Evolutionary conservation across 1,139 yeast species (phyloP).

Genomic region (Yamadazyma mexicana): DNA sequence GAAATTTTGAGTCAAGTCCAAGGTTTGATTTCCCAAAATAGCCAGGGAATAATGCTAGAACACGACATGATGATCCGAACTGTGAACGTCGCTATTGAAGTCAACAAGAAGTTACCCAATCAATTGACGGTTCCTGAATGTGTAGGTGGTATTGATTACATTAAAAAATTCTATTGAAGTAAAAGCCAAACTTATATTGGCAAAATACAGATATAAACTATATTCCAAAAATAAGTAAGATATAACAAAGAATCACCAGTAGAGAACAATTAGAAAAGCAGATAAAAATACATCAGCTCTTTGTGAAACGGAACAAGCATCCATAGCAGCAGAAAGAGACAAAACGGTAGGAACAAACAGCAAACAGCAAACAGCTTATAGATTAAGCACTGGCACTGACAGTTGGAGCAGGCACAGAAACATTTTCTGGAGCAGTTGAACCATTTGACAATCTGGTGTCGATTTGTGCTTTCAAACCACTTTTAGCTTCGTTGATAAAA

Average conservation of each 20-base stretch:
- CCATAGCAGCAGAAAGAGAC: too few relatives aligned
- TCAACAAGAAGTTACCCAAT: constrained; percentile 42
- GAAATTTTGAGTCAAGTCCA: constrained; percentile 57
- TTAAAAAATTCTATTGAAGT: constrained; percentile 26
- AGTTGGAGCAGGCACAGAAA: constrained; percentile 19
- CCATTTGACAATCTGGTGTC: constrained; percentile 10
- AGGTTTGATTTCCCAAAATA: constrained; percentile 42
- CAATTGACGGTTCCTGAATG: constrained; percentile 86
- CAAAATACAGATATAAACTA: background rate
- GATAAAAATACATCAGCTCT: background rate
- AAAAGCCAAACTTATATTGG: background rate
- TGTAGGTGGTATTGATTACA: constrained; percentile 59
- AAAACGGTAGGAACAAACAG: too few relatives aligned
- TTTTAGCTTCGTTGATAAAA: constrained; percentile 33
- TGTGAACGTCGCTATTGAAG: constrained; percentile 65
- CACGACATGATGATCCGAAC: constrained; percentile 76
- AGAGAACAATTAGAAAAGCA: constrained; percentile 1
- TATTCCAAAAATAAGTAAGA: background rate
- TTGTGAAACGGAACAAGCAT: background rate
- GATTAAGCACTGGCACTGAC: constrained; percentile 18
- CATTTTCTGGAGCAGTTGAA: constrained; percentile 11
- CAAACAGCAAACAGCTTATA: too few relatives aligned
- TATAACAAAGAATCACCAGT: background rate
- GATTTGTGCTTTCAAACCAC: constrained; percentile 10
- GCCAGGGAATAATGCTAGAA: constrained; percentile 71